Conservation (phyloP, 345 rosid genomes). For the Reutealis trisperma region DNA sequence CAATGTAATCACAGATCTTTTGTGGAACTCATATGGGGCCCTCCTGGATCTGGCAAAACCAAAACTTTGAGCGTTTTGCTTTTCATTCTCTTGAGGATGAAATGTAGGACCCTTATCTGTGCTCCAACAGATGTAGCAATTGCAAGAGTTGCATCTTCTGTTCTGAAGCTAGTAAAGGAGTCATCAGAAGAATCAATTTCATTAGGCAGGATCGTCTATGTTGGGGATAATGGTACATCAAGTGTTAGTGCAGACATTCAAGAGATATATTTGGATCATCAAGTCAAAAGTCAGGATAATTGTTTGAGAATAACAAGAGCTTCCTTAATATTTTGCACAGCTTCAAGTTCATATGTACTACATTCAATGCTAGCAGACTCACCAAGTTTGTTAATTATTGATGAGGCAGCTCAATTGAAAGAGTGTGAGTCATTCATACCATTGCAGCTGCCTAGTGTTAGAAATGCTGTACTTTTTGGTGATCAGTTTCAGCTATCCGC, state of each 20-base stretch:
- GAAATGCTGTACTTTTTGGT: not conserved
- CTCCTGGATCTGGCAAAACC: constrained; percentile 34
- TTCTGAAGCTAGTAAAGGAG: constrained; percentile 22
- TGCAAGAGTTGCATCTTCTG: constrained; percentile 26
- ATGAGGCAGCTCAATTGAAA: not conserved
- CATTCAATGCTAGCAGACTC: not conserved
- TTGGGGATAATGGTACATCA: constrained; percentile 22
- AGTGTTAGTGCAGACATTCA: constrained; percentile 13
- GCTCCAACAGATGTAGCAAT: constrained; percentile 33
- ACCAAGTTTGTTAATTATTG: not conserved
- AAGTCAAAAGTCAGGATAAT: constrained; percentile 3
- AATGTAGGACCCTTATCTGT: constrained; percentile 25
- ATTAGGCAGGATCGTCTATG: constrained; percentile 28
- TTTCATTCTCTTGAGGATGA: constrained; percentile 13
- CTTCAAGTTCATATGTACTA: not conserved
- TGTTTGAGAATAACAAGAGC: not conserved
- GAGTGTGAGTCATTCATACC: not conserved
- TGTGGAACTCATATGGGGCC: constrained; percentile 32
- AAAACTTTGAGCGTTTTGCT: constrained; percentile 25
- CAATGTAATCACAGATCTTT: constrained; percentile 6
- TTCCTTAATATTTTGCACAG: constrained; percentile 22
- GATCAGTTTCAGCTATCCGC: not conserved
- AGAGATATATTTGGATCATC: constrained; percentile 34
- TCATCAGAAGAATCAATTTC: not conserved
- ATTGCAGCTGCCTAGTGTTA: not conserved